Evolutionary conservation across 139 green algal species (phyloP).

Genomic region (Chlamydomonas sphaeroides): DNA sequence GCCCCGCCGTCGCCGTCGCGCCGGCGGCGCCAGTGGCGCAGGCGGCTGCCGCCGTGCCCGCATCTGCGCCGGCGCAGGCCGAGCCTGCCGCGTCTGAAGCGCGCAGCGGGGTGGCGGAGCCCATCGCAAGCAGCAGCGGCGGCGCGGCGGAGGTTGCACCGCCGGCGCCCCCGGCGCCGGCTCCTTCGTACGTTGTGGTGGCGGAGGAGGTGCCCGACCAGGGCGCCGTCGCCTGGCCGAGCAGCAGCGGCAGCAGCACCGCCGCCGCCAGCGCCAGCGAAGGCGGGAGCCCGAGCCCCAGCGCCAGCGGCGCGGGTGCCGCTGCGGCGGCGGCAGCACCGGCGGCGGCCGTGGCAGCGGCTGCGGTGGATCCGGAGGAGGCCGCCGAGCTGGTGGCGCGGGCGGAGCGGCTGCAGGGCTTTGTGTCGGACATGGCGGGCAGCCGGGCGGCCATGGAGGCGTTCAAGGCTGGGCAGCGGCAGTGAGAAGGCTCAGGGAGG

Average conservation of each 20-base stretch:
- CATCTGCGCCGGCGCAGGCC: neutral
- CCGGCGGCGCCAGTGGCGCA: neutral
- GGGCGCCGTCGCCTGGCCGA: too few species aligned
- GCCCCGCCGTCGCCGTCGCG: neutral
- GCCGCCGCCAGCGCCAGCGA: neutral
- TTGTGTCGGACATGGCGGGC: slow-evolving; percentile 10
- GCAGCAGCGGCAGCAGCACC: neutral
- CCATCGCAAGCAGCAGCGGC: slow-evolving; percentile 14
- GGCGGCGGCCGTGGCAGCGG: neutral
- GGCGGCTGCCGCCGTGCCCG: neutral
- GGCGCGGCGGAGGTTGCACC: neutral
- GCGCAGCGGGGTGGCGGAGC: neutral
- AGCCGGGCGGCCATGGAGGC: slow-evolving; percentile 6
- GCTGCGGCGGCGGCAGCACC: neutral
- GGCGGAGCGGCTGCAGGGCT: slow-evolving; percentile 3
- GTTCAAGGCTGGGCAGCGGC: neutral
- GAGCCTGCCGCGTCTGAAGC: neutral
- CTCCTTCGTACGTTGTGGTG: slow-evolving; percentile 29
- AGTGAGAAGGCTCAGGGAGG: slow-evolving; percentile 1
- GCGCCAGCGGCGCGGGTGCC: neutral
- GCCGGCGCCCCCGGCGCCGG: neutral
- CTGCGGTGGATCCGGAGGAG: neutral
- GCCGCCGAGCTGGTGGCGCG: neutral
- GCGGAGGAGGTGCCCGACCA: too few species aligned
- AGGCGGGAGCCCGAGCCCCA: neutral